Evolutionary conservation across 306 rosid genomes (phyloP).

Genomic region (Dryas drummondii): DNA sequence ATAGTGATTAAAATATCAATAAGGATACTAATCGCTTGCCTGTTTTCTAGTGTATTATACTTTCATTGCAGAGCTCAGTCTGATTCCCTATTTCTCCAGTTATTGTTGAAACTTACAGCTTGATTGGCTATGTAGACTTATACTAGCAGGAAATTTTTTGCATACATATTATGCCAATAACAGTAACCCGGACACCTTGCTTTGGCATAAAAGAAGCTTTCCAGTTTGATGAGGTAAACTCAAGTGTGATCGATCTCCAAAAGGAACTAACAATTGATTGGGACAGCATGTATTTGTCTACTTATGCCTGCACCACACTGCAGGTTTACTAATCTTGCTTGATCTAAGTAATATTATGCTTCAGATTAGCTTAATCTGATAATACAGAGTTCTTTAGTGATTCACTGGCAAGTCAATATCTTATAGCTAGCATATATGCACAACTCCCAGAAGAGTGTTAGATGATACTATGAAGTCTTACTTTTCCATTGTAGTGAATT

Average conservation of each 20-base stretch:
- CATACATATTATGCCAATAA: slow-evolving; percentile 18
- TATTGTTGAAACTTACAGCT: slow-evolving; percentile 10
- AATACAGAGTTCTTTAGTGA: background rate
- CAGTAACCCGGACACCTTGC: slow-evolving; percentile 15
- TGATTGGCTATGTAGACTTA: slow-evolving; percentile 13
- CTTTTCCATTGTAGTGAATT: background rate
- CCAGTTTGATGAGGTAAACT: slow-evolving; percentile 10
- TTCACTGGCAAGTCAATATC: background rate
- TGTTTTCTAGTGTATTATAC: too few species aligned
- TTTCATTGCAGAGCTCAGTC: too few species aligned
- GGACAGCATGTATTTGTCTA: slow-evolving; percentile 16
- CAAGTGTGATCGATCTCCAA: slow-evolving; percentile 3
- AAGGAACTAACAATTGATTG: slow-evolving; percentile 8
- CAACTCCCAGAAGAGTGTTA: background rate
- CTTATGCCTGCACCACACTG: slow-evolving; percentile 14
- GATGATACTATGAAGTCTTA: background rate
- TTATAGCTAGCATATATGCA: background rate
- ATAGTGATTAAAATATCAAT: background rate
- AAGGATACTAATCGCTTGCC: background rate
- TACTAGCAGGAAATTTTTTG: slow-evolving; percentile 5
- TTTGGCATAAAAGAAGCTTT: slow-evolving; percentile 24
- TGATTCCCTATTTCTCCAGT: background rate
- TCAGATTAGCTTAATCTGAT: slow-evolving; percentile 11
- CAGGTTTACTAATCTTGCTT: slow-evolving; percentile 9
- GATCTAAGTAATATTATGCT: background rate